These are phyloP conservation scores for Salix exigua DNA, from an alignment of 345 rosid species.

Conservation along the genomic window DNA sequence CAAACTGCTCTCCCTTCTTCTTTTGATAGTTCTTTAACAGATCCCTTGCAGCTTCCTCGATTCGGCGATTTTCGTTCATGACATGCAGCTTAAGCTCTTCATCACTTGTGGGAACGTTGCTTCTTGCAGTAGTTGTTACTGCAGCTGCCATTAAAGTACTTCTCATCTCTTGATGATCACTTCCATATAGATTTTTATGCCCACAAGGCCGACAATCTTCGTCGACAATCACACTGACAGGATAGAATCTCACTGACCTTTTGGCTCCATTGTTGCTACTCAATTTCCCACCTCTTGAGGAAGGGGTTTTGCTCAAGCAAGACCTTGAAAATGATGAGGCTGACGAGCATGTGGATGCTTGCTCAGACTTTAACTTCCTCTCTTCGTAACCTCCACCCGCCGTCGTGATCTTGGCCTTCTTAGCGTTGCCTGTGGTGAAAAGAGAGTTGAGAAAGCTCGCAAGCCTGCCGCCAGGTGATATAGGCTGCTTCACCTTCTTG, in stretches of 20 bases:
- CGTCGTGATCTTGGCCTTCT: constrained; percentile 25
- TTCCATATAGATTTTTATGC: constrained; percentile 17
- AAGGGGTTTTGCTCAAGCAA: constrained; percentile 33
- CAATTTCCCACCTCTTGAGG: constrained; percentile 19
- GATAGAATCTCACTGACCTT: constrained; percentile 29
- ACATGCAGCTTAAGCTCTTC: constrained; percentile 26
- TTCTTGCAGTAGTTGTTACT: not conserved
- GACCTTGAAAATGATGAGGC: constrained; percentile 35
- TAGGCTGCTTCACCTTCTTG: constrained; percentile 30
- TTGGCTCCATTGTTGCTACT: constrained; percentile 16
- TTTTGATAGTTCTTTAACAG: constrained; percentile 57
- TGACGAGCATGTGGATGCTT: constrained; percentile 23
- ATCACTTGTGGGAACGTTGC: not conserved
- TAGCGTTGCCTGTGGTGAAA: constrained; percentile 23
- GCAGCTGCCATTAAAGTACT: not conserved
- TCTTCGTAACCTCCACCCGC: not conserved
- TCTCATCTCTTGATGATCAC: not conserved
- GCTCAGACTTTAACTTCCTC: constrained; percentile 18
- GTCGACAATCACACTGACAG: constrained; percentile 28
- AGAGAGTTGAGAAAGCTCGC: constrained; percentile 32
- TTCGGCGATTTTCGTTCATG: constrained; percentile 52
- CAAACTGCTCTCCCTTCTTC: constrained; percentile 27
- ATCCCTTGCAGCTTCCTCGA: constrained; percentile 63
- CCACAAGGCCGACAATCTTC: constrained; percentile 35
- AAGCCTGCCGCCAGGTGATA: constrained; percentile 31